Evolutionary conservation across 164 flowering plant species (phyloP).

Genomic region (Warburgia ugandensis): DNA sequence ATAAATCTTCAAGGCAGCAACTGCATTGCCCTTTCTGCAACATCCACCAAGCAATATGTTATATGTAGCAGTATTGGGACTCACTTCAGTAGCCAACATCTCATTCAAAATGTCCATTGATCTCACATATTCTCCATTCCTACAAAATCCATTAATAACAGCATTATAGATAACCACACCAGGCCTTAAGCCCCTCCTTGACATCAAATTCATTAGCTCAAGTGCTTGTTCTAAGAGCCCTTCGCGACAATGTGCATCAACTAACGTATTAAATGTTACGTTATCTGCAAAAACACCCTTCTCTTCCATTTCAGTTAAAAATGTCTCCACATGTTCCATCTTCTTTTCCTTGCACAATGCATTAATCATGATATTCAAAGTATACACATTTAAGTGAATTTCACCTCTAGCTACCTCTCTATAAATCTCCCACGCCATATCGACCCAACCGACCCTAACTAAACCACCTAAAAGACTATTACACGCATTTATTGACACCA

Average conservation of each 20-base stretch:
- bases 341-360: slow-evolving; percentile 69
- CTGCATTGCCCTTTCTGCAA: slow-evolving; percentile 35
- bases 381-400: slow-evolving; percentile 53
- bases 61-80: slow-evolving; percentile 64
- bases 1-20: slow-evolving; percentile 42
- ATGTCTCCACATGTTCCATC: slow-evolving; percentile 28
- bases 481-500: slow-evolving; percentile 60
- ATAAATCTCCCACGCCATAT: slow-evolving; percentile 70
- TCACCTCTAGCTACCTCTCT: slow-evolving; percentile 39
- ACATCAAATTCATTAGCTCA: slow-evolving; percentile 45
- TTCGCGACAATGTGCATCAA: slow-evolving; percentile 48
- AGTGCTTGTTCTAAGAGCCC: slow-evolving; percentile 60
- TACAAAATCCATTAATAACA: slow-evolving; percentile 65
- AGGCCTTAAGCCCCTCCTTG: slow-evolving; percentile 48
- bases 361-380: slow-evolving; percentile 80
- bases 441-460: slow-evolving; percentile 72
- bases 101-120: slow-evolving; percentile 54
- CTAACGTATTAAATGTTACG: slow-evolving; percentile 71
- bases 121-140: slow-evolving; percentile 35
- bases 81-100: slow-evolving; percentile 45
- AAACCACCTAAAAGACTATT: slow-evolving; percentile 81
- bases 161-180: slow-evolving; percentile 56
- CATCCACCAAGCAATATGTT: slow-evolving; percentile 63
- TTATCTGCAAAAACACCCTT: slow-evolving; percentile 57
- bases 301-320: slow-evolving; percentile 53